Base-by-base conservation (phyloP, 2,329 filamentous ascomycete genomes). In the Paraconiothyrium sp. region DNA sequence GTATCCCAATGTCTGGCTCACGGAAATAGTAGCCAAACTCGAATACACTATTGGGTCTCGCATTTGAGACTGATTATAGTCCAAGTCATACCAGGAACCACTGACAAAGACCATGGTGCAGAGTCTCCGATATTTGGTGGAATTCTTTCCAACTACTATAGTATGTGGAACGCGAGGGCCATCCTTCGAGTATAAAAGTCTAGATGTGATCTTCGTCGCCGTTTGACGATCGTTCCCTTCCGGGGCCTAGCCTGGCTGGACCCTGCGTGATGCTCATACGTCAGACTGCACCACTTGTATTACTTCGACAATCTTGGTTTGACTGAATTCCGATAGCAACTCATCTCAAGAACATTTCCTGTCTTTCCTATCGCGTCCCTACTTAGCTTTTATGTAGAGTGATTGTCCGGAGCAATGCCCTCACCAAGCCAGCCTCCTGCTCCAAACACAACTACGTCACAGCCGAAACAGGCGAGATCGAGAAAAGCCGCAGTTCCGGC, bases 231-330 rank as follows among this genome's bases (percentile, higher is more conserved):
- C 69, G 48, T 57, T 65, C 54, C 63, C 56, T 52, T 39, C 22
- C 51, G 37, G 32, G 44, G 48, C 32, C 52, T 32, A 55, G 61
- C 55, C 64, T 67, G 56, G 55, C 61, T 49, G 60, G 46, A 59
- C 62, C 62, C 61, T 60, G 61, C 56, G 60, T 22, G 67, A 67
- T 68, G 72, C 72, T 73, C 69, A 71, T 77, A 77, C 75, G 75
- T 77, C 76, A 78, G 71, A 60, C 49, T 57, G 57, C 61, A 62
- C 55, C 64, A 66, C 56, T 62, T 54, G 68, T 70, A 66, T 71
- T 66, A 76, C 70, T 64, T 71, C 61, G 58, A 76, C 59, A 73
- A 41, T 68, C 72, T 70, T 74, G 70, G 64, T 73, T 73, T 51
- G 61, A 48, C 57, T 54, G 43, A 44, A 27, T 9, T 30, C 35